A percentile compares a stretch with the other conserved stretches of the same genome.
Conservation (phyloP, 129 eudicot species). For the Escallonia herrerae region DNA sequence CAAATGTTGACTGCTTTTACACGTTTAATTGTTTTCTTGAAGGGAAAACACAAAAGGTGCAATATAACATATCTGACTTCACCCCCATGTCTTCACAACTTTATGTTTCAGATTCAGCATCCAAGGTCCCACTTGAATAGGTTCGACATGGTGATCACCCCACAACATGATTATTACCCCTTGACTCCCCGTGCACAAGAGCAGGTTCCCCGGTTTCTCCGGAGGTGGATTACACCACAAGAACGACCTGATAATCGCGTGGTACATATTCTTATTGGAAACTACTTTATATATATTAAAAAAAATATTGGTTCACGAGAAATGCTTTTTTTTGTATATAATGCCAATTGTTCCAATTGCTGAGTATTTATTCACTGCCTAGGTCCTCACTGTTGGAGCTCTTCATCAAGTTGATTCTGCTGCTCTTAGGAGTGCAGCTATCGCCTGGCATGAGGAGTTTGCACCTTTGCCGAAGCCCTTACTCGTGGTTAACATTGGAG, state of each 20-base stretch:
- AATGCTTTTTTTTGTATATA: neutral
- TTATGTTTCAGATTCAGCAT: constrained; percentile 76
- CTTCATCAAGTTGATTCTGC: constrained; percentile 87
- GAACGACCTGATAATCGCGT: constrained; percentile 74
- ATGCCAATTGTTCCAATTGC: constrained; percentile 5
- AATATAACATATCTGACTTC: neutral
- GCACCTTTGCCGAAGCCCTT: constrained; percentile 88
- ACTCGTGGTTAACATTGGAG: constrained; percentile 88
- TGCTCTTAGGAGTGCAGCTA: constrained; percentile 83
- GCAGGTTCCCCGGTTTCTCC: constrained; percentile 79
- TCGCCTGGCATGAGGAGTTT: constrained; percentile 90
- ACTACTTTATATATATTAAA: neutral
- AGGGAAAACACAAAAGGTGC: too few relatives aligned
- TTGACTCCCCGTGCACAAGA: constrained; percentile 75
- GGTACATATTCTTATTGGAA: constrained; percentile 39
- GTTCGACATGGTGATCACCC: constrained; percentile 89
- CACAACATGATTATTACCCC: constrained; percentile 84
- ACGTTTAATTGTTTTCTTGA: too few relatives aligned
- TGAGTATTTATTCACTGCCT: constrained; percentile 3
- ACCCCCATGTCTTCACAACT: neutral
- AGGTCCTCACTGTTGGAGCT: constrained; percentile 95
- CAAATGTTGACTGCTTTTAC: neutral
- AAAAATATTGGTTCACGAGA: too few relatives aligned
- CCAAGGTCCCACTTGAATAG: constrained; percentile 78
- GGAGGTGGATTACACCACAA: constrained; percentile 78